Conservation (phyloP, 2,329 filamentous ascomycete species). For the Alternaria sp. region DNA sequence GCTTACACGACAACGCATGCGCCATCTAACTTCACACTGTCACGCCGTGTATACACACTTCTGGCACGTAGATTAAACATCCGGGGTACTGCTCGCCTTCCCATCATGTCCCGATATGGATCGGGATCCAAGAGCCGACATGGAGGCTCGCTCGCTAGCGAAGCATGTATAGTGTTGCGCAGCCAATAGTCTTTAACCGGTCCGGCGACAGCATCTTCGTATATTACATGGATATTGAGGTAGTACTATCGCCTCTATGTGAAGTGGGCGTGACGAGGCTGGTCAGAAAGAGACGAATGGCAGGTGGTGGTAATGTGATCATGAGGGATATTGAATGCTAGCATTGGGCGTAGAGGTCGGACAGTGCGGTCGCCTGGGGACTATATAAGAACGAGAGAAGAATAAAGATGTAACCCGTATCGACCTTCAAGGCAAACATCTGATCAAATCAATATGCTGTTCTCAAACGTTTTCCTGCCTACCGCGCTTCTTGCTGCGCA, state of each 20-base stretch:
- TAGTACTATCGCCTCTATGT: constrained; percentile 35
- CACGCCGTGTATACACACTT: constrained; percentile 27
- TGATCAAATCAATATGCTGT: constrained; percentile 42
- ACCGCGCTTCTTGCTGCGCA: constrained; percentile 41
- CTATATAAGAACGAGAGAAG: constrained; percentile 27
- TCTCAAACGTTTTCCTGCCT: constrained; percentile 47
- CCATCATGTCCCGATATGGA: constrained; percentile 21
- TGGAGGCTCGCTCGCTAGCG: constrained; percentile 21
- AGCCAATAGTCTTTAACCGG: constrained; percentile 36
- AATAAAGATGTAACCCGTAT: background rate
- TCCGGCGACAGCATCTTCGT: constrained; percentile 26
- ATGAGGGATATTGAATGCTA: constrained; percentile 19
- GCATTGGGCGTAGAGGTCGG: background rate
- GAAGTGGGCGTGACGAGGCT: constrained; percentile 17
- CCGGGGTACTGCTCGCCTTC: constrained; percentile 30
- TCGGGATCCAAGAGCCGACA: constrained; percentile 39
- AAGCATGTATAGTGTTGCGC: constrained; percentile 27
- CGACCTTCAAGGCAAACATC: background rate
- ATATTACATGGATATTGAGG: constrained; percentile 36
- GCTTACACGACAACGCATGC: constrained; percentile 2
- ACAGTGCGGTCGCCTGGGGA: background rate
- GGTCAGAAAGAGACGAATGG: constrained; percentile 14
- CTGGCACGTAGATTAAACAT: constrained; percentile 31
- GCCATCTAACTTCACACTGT: constrained; percentile 11
- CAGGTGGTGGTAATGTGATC: constrained; percentile 17